A percentile compares a stretch with the other conserved stretches of the same genome.
Evolutionary conservation across 2,329 filamentous ascomycete genomes (phyloP).

Genomic region (Penicillium sp.): DNA sequence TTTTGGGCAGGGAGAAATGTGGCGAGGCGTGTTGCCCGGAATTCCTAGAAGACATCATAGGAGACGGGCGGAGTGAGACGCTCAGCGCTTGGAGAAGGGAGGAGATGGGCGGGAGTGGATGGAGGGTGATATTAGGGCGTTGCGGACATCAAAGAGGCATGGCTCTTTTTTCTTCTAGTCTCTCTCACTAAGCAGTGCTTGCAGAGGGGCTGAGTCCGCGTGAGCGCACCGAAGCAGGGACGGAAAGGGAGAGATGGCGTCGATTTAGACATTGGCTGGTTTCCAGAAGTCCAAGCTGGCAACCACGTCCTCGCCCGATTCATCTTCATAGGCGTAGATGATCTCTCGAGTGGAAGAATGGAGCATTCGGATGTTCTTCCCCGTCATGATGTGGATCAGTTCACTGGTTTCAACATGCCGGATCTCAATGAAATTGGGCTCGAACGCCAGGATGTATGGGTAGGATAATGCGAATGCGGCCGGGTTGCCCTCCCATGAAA

Average conservation of each 20-base stretch:
- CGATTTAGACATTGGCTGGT: conserved; percentile 1
- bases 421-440: conserved; percentile 95
- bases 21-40: not conserved
- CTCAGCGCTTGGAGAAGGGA: not conserved
- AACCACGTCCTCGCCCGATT: conserved; percentile 86
- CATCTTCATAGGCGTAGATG: conserved; percentile 94
- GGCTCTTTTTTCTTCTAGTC: not conserved
- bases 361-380: conserved; percentile 94
- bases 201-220: not conserved
- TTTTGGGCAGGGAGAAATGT: not conserved
- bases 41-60: not conserved
- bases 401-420: conserved; percentile 90
- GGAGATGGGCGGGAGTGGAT: not conserved
- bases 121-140: not conserved
- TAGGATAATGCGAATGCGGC: conserved; percentile 91
- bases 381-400: conserved; percentile 87
- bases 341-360: conserved; percentile 98
- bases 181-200: not conserved
- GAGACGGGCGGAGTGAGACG: not conserved
- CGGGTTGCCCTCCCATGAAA: conserved; percentile 93
- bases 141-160: not conserved
- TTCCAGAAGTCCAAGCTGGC: conserved; percentile 96
- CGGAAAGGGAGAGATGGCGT: not conserved
- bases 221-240: not conserved
- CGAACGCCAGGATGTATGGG: conserved; percentile 95